Conservation (phyloP, 2,329 filamentous ascomycete species). For the Pseudopyrenochaeta lycopersici region DNA sequence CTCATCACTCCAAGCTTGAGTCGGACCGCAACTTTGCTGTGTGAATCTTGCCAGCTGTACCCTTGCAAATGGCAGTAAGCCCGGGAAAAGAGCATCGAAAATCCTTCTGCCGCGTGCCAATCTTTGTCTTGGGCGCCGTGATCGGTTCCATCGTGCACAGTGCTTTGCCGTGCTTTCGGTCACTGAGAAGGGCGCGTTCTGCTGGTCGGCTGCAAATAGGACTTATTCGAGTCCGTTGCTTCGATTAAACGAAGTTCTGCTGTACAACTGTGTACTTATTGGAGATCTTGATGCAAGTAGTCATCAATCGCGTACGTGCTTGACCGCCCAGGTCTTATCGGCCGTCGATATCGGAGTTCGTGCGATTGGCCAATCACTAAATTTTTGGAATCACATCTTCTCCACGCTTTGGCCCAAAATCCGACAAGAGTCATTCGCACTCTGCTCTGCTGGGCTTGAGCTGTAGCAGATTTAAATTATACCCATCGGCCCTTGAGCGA, state of each 20-base stretch:
- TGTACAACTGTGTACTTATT: background rate
- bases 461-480: slow-evolving; percentile 44
- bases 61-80: slow-evolving; percentile 6
- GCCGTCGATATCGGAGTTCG: slow-evolving; percentile 41
- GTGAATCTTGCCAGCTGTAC: background rate
- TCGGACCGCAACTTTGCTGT: slow-evolving; percentile 7
- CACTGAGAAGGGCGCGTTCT: background rate
- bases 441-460: slow-evolving; percentile 39
- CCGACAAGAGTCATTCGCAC: slow-evolving; percentile 36
- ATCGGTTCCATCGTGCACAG: slow-evolving; percentile 24
- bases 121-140: slow-evolving; percentile 27
- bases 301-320: background rate
- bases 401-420: slow-evolving; percentile 40
- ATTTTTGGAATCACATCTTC: slow-evolving; percentile 44
- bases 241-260: background rate
- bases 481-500: slow-evolving; percentile 25
- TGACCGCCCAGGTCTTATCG: slow-evolving; percentile 36
- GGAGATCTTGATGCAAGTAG: background rate
- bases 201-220: background rate
- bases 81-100: slow-evolving; percentile 27
- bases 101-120: slow-evolving; percentile 29
- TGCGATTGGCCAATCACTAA: slow-evolving; percentile 34
- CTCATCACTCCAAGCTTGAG: background rate
- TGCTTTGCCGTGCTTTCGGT: background rate
- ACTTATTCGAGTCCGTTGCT: background rate